Evolutionary conservation across 805 yeast genomes (phyloP), one percentile per base, ranked within the genome.

Genomic region (Saccharomycopsis selenospora): DNA sequence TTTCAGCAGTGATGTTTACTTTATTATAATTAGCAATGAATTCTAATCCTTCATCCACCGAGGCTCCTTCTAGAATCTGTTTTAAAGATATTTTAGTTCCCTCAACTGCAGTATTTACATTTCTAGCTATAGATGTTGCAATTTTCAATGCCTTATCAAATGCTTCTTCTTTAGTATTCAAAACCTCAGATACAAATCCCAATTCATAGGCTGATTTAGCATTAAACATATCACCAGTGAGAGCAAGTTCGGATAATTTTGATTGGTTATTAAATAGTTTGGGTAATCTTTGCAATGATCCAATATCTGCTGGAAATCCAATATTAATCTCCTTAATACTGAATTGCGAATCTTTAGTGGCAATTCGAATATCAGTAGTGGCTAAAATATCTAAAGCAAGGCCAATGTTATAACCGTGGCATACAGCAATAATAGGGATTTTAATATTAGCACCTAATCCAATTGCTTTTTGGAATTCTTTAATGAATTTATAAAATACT

Each of bases 221-320:
- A 13, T 65, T 64, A 51, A 82, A 82, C 10, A 63, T 61, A 23
- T 75, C 74, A 6, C 82, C 91, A 0, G 88, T 79, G 54, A 78
- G 70, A 3, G 84, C 78, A 43, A 77, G 63, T 55, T 81, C 84
- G 59, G 72, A 73, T 52, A 82, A 64, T 66, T 76, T 69, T 3
- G 86, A 79, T 13, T 68, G 64, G 60, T 81, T 81, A 40, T 72
- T 72, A 17, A 73, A 72, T 1, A 80, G 49, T 17, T 59, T 58
- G 3, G 86, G 82, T 49, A 83, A 58, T 59, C 91, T 70, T 63
- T 85, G 90, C 50, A 85, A 67, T 1, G 85, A 72, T 3, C 95
- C 95, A 58, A 85, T 82, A 60, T 85, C 93, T 1, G 93, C 89
- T 33, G 85, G 75, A 59, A 85, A 70, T 2, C 91, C 93, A 47